A percentile compares a stretch with the other conserved stretches of the same genome.
phyloP scores from a whole-genome alignment of 1,284 basidiomycete species.

The Austroboletus novae-zelandiae region DNA sequence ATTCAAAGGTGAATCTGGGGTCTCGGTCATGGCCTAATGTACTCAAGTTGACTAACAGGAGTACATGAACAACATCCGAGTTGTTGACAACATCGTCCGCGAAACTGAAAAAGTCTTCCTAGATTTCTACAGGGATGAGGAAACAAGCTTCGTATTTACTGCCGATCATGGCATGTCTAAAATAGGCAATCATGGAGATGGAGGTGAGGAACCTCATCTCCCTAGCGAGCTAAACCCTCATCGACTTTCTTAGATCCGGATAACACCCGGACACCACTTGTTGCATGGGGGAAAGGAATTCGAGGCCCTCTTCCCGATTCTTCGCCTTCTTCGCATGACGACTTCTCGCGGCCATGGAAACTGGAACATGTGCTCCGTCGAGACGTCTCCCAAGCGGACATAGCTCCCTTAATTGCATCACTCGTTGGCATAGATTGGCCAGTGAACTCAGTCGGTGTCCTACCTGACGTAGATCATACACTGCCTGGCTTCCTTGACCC shows the following conservation, averaged over 20 bases:
- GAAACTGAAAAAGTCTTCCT: constrained; percentile 63
- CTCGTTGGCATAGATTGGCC: constrained; percentile 76
- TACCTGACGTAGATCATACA: constrained; percentile 63
- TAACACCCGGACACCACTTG: constrained; percentile 82
- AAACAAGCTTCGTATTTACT: constrained; percentile 82
- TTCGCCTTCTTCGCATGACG: constrained; percentile 59
- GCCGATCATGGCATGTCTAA: constrained; percentile 91
- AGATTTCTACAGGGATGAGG: constrained; percentile 65
- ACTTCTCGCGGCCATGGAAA: constrained; percentile 65
- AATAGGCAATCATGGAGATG: constrained; percentile 90
- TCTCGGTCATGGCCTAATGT: not conserved
- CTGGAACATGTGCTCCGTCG: constrained; percentile 55
- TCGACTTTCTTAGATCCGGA: constrained; percentile 63
- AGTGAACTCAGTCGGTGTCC: constrained; percentile 74
- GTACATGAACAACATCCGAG: constrained; percentile 83
- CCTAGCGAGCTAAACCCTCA: constrained; percentile 4
- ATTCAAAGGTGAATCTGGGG: constrained; percentile 53
- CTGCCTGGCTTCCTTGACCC: constrained; percentile 53
- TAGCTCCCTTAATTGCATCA: constrained; percentile 77
- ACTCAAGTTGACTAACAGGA: constrained; percentile 45
- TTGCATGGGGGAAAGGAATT: constrained; percentile 83
- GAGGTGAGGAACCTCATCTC: constrained; percentile 47
- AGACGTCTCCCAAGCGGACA: constrained; percentile 85
- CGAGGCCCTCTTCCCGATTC: constrained; percentile 61
- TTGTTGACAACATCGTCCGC: constrained; percentile 78